Evolutionary conservation across 2,329 filamentous ascomycete genomes (phyloP).

Genomic region (Akanthomyces uredinophilus): DNA sequence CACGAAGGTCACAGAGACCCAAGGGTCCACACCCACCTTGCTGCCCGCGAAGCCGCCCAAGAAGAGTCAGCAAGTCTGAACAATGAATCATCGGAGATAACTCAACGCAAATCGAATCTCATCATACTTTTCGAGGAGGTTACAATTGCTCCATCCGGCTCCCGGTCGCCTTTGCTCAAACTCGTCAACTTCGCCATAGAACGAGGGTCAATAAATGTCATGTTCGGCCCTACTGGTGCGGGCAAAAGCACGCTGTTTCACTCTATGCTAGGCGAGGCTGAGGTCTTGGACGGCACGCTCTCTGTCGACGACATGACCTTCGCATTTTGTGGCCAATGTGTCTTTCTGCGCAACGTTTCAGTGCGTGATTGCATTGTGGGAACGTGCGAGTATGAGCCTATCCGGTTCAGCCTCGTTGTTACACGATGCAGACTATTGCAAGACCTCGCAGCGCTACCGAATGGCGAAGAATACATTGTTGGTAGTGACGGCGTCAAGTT

Average conservation of each 20-base stretch:
- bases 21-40: background rate
- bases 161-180: background rate
- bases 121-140: background rate
- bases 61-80: too few species aligned
- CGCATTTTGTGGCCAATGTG: background rate
- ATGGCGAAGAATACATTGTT: background rate
- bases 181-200: background rate
- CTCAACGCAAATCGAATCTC: too few species aligned
- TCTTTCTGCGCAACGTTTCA: background rate
- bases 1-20: background rate
- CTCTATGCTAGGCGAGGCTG: background rate
- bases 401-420: background rate
- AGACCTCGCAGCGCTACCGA: background rate
- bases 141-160: background rate
- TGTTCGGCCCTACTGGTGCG: background rate
- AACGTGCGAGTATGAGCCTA: background rate
- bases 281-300: background rate
- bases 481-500: background rate
- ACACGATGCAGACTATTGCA: background rate
- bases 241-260: background rate
- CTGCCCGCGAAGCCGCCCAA: too few species aligned
- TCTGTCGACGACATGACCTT: background rate
- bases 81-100: too few species aligned
- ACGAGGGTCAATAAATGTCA: background rate
- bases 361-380: conserved; percentile 2